These are phyloP conservation scores for Cerioporus squamosus DNA, from an alignment of 1,284 basidiomycete genomes.

Conservation along the genomic window DNA sequence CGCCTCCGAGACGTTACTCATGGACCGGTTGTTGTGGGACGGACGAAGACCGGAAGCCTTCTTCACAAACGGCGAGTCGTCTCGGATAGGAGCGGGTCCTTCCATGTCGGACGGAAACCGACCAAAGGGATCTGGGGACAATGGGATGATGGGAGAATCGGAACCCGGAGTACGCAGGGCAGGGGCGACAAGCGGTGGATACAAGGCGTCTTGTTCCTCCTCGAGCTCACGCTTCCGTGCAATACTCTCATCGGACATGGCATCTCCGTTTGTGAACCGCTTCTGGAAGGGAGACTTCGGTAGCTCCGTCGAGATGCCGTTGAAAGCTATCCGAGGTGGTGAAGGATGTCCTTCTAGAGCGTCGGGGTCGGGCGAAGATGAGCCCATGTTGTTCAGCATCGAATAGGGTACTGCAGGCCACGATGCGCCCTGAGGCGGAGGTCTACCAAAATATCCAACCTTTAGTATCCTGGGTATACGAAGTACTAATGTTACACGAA, in stretches of 20 bases:
- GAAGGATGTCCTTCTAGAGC: constrained; percentile 40
- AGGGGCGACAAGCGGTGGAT: constrained; percentile 43
- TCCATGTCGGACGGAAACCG: constrained; percentile 61
- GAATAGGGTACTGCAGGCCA: constrained; percentile 46
- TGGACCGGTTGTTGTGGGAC: constrained; percentile 24
- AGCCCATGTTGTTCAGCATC: constrained; percentile 27
- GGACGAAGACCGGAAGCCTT: constrained; percentile 14
- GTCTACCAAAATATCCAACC: constrained; percentile 13
- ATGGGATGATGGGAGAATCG: constrained; percentile 61
- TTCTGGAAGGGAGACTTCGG: constrained; percentile 49
- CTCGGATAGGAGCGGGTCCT: constrained; percentile 15
- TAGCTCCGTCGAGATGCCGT: constrained; percentile 65
- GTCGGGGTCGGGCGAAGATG: constrained; percentile 13
- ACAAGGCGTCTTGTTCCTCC: constrained; percentile 45
- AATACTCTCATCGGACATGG: constrained; percentile 50
- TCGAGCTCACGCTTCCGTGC: constrained; percentile 57
- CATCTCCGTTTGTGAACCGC: constrained; percentile 26
- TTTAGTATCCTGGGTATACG: constrained; percentile 17
- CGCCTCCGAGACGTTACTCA: constrained; percentile 26
- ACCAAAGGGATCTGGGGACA: constrained; percentile 81
- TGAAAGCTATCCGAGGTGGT: constrained; percentile 66
- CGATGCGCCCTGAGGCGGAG: constrained; percentile 29
- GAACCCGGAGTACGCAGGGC: constrained; percentile 27
- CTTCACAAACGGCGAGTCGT: constrained; percentile 13
- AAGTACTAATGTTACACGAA: constrained; percentile 21